Conservation (phyloP, 306 rosid species). For the Quercus suber region DNA sequence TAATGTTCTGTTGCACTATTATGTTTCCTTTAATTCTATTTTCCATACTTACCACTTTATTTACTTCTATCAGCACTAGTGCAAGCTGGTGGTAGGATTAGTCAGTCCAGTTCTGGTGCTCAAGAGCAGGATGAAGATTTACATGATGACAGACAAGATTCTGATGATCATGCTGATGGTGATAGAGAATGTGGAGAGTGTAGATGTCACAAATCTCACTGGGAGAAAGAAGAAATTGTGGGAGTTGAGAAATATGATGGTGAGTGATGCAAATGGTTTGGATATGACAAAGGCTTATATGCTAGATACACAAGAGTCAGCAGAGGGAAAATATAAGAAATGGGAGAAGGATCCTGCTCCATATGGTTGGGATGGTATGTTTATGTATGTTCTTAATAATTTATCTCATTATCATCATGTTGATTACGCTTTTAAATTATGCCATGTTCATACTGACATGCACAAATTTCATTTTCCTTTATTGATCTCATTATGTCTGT, state of each 20-base stretch:
- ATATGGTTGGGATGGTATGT: slow-evolving; percentile 91
- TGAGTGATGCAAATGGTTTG: slow-evolving; percentile 88
- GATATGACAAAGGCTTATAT: slow-evolving; percentile 81
- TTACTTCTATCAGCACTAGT: slow-evolving; percentile 33
- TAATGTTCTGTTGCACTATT: neutral
- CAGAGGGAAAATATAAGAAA: slow-evolving; percentile 83
- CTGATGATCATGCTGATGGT: slow-evolving; percentile 52
- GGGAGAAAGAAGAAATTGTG: slow-evolving; percentile 78
- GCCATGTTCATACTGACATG: neutral
- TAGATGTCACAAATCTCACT: slow-evolving; percentile 43
- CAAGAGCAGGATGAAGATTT: slow-evolving; percentile 41
- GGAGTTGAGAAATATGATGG: slow-evolving; percentile 90
- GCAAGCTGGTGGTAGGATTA: slow-evolving; percentile 39
- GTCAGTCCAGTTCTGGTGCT: slow-evolving; percentile 32
- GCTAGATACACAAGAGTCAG: slow-evolving; percentile 94
- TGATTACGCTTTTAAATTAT: neutral
- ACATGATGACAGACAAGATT: slow-evolving; percentile 42
- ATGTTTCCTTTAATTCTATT: neutral
- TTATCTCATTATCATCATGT: neutral
- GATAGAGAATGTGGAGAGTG: slow-evolving; percentile 41
- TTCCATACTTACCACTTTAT: neutral
- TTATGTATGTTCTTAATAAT: neutral
- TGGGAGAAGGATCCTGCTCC: slow-evolving; percentile 99
- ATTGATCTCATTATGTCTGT: neutral
- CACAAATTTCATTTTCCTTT: neutral